phyloP scores from a whole-genome alignment of 768 basidiomycete species.

The Cystofilobasidium macerans region DNA sequence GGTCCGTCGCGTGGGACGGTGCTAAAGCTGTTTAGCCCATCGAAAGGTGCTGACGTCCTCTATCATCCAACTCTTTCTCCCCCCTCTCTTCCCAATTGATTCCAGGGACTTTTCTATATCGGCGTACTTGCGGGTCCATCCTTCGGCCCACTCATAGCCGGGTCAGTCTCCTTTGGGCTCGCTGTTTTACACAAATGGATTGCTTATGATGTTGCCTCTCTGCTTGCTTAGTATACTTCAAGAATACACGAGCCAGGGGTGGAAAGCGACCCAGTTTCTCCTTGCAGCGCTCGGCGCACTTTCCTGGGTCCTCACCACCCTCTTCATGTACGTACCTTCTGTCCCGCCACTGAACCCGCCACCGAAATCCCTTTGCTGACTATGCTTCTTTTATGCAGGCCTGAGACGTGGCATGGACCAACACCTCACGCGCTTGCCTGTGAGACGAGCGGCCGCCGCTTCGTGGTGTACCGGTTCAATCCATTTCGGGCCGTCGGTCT shows the following conservation, averaged over 20 bases:
- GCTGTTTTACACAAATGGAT: no score
- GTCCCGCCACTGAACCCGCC: neutral
- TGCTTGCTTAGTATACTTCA: constrained; percentile 40
- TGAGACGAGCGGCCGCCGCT: constrained; percentile 31
- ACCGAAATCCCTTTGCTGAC: neutral
- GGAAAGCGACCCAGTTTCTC: constrained; percentile 31
- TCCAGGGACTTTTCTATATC: constrained; percentile 20
- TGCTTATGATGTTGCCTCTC: no score
- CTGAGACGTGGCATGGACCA: constrained; percentile 36
- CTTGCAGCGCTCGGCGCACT: constrained; percentile 25
- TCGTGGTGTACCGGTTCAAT: constrained; percentile 35
- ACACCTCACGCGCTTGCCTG: constrained; percentile 32
- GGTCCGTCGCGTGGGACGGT: no score
- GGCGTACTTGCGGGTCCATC: constrained; percentile 10
- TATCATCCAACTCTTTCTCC: no score
- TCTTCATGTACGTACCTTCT: constrained; percentile 15
- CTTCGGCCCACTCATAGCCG: constrained; percentile 13
- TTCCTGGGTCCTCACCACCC: constrained; percentile 15
- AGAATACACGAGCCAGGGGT: constrained; percentile 21
- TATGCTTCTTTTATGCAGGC: constrained; percentile 19
- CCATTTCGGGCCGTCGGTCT: constrained; percentile 33
- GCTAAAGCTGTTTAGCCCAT: no score
- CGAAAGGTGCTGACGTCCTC: no score
- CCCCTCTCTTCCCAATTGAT: no score
- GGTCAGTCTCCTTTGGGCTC: neutral